Evolutionary conservation across 768 basidiomycete genomes (phyloP), one percentile per base, ranked within the genome.

Genomic region (Leccinum fibrillosum): DNA sequence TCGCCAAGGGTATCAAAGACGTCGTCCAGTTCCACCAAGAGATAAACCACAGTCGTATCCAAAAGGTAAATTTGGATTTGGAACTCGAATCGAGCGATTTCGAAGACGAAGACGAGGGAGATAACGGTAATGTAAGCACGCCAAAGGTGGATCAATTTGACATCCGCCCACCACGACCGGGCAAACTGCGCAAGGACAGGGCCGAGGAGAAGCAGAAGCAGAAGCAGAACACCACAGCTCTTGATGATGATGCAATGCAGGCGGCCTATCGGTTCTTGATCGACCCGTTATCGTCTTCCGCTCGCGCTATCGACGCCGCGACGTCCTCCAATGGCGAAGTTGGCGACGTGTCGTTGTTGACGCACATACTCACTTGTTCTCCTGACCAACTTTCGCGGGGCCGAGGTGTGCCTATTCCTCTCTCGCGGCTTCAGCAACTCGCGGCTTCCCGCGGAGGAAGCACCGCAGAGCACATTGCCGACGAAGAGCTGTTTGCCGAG

Each of bases 401-500:
- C 34, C 69, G 70, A 64, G 54, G 61, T 50, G 35, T 51, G 5
- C 51, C 67, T 50, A 35, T 45, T 10, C 51, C 66, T 23, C 89
- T 85, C 2, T 85, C 86, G 2, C 87, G 90, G 34, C 78, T 92
- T 9, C 88, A 90, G 61, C 71, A 86, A 26, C 78, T 92, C 34
- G 73, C 78, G 0, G 74, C 77, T 11, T 75, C 77, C 49, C 85
- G 87, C 47, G 86, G 88, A 48, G 86, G 85, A 35, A 78, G 77
- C 49, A 75, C 74, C 6, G 76, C 71, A 35, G 74, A 75, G 23
- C 72, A 78, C 21, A 82, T 92, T 19, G 60, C 64, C 2, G 90
- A 93, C 59, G 85, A 89, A 8, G 90, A 92, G 57, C 73, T 92
- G 23, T 90, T 92, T 58, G 80, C 73, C 3, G 79, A 82, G 30